These are phyloP conservation scores for Ophiostoma sp. DNA, from an alignment of 2,329 filamentous ascomycete genomes.

Conservation along the genomic window DNA sequence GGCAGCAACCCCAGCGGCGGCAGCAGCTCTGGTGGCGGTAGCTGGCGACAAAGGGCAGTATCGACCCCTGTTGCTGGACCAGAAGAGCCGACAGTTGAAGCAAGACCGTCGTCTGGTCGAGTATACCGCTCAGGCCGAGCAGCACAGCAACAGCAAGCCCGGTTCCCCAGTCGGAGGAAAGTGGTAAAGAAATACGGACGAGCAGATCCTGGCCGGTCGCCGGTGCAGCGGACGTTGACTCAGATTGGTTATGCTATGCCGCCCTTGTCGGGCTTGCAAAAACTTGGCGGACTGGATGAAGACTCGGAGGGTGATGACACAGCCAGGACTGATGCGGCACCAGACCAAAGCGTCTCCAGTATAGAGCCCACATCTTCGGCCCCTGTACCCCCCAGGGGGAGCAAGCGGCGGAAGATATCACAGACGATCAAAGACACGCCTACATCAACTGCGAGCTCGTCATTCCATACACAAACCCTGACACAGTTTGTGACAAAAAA, in stretches of 20 bases:
- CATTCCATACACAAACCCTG: slow-evolving; percentile 34
- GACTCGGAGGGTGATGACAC: slow-evolving; percentile 24
- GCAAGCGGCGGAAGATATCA: neutral
- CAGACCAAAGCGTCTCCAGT: neutral
- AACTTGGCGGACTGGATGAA: slow-evolving; percentile 18
- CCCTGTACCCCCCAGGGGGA: neutral
- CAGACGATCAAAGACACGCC: neutral
- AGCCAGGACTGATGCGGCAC: neutral
- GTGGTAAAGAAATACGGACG: slow-evolving; percentile 7
- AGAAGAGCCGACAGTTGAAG: neutral
- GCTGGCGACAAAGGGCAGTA: neutral
- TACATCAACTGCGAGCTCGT: neutral
- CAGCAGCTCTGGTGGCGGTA: neutral
- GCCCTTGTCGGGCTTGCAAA: slow-evolving; percentile 14
- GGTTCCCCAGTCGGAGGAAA: slow-evolving; percentile 32
- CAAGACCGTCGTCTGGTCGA: slow-evolving; percentile 18
- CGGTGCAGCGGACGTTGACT: slow-evolving; percentile 35
- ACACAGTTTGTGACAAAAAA: slow-evolving; percentile 33
- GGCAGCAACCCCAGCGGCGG: neutral
- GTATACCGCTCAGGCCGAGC: slow-evolving; percentile 29
- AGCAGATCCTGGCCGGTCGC: slow-evolving; percentile 11
- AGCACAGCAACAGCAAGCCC: slow-evolving; percentile 30
- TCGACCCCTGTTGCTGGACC: slow-evolving; percentile 5
- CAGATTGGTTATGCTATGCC: slow-evolving; percentile 33
- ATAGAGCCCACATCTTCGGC: neutral